A percentile compares a stretch with the other conserved stretches of the same genome.
phyloP scores from a whole-genome alignment of 2,329 filamentous ascomycete genomes.

The Tolypocladium sp. region DNA sequence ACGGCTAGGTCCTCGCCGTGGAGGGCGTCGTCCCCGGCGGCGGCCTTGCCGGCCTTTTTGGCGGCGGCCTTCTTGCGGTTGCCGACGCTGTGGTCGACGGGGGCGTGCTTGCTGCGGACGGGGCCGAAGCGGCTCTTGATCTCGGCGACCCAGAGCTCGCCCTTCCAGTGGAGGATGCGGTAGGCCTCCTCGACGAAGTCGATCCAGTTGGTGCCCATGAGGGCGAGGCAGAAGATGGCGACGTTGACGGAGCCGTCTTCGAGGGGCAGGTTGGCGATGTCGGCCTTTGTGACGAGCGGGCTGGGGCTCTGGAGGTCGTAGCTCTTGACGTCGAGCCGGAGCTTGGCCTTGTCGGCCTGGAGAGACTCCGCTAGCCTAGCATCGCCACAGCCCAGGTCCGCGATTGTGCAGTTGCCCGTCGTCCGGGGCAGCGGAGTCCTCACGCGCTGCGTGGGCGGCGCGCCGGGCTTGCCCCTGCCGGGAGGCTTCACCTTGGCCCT shows the following conservation, averaged over 20 bases:
- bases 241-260: slow-evolving; percentile 70
- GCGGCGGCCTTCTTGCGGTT: slow-evolving; percentile 46
- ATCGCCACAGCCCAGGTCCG: slow-evolving; percentile 90
- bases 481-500: slow-evolving; percentile 48
- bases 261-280: slow-evolving; percentile 78
- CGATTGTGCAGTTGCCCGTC: slow-evolving; percentile 65
- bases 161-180: slow-evolving; percentile 82
- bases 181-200: slow-evolving; percentile 95
- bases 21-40: slow-evolving; percentile 37
- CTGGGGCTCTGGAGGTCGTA: slow-evolving; percentile 79
- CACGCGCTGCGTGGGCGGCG: slow-evolving; percentile 14
- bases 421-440: slow-evolving; percentile 59
- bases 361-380: slow-evolving; percentile 69
- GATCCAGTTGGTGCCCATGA: slow-evolving; percentile 99
- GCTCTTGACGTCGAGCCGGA: slow-evolving; percentile 68
- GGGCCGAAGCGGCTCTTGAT: slow-evolving; percentile 81
- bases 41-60: slow-evolving; percentile 38
- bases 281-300: slow-evolving; percentile 72
- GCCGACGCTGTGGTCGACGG: slow-evolving; percentile 63
- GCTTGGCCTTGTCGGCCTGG: slow-evolving; percentile 50
- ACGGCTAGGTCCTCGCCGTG: slow-evolving; percentile 53
- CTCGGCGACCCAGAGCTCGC: slow-evolving; percentile 94
- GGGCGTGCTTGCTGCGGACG: slow-evolving; percentile 23
- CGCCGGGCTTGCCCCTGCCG: slow-evolving; percentile 18
- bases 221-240: slow-evolving; percentile 86